Evolutionary conservation across 225 moss, liverwort and hornwort species (phyloP).

Genomic region (Anthoceros angustus): DNA sequence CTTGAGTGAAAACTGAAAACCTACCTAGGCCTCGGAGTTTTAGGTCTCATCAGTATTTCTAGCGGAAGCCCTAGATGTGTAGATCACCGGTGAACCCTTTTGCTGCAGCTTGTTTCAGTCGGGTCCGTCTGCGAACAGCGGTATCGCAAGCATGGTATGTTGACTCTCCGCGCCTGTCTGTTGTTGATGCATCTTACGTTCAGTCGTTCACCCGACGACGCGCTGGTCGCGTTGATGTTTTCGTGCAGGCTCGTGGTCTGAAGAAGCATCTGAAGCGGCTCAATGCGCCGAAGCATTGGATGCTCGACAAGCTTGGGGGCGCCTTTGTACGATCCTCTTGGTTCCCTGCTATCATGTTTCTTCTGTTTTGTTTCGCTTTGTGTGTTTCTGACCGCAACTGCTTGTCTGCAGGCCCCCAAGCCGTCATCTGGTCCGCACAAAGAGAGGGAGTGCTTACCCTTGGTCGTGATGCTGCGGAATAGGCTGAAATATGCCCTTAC

Average conservation of each 20-base stretch:
- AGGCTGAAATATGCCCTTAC: conserved; percentile 88
- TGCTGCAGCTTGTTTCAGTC: too few relatives aligned
- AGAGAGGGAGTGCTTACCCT: conserved; percentile 86
- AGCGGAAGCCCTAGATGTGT: too few relatives aligned
- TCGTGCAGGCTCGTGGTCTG: conserved; percentile 67
- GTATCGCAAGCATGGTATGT: too few relatives aligned
- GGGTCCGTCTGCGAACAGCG: too few relatives aligned
- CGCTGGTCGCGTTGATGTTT: too few relatives aligned
- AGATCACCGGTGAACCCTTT: too few relatives aligned
- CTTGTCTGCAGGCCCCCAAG: conserved; percentile 54
- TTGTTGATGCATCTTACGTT: too few relatives aligned
- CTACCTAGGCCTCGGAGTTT: too few relatives aligned
- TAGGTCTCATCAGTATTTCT: too few relatives aligned
- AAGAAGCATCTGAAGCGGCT: conserved; percentile 98
- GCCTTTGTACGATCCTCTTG: conserved; percentile 40
- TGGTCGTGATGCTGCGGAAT: conserved; percentile 86
- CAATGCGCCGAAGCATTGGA: conserved; percentile 86
- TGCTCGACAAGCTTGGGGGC: conserved; percentile 90
- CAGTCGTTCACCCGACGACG: too few relatives aligned
- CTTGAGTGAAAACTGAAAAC: too few relatives aligned
- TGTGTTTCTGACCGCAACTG: background rate
- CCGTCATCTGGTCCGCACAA: conserved; percentile 90
- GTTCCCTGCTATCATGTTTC: background rate
- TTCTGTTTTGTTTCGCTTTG: background rate
- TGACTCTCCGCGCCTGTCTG: too few relatives aligned